A percentile compares a stretch with the other conserved stretches of the same genome.
phyloP scores from a whole-genome alignment of 257 asterid genomes.

The Ligustrum vulgare region DNA sequence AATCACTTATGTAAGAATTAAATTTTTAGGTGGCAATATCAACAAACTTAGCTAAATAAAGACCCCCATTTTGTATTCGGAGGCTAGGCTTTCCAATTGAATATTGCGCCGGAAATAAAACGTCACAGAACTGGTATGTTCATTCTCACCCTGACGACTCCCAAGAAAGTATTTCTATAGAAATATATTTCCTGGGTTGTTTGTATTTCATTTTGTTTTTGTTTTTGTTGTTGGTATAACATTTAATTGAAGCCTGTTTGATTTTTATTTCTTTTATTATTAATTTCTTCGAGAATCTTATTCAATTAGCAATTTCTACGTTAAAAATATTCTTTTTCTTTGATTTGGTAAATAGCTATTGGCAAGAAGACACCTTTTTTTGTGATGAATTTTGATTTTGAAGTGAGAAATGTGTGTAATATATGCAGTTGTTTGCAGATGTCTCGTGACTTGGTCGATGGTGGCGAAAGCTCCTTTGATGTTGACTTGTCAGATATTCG shows the following conservation, averaged over 20 bases:
- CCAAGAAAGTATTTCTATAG: background rate
- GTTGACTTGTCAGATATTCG: slow-evolving; percentile 57
- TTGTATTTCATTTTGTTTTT: background rate
- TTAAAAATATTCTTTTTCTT: background rate
- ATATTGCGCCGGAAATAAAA: background rate
- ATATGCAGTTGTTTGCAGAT: slow-evolving; percentile 42
- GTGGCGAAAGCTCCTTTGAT: slow-evolving; percentile 44
- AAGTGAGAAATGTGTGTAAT: slow-evolving; percentile 2
- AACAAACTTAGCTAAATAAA: background rate
- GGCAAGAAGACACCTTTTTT: background rate
- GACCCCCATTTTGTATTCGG: background rate
- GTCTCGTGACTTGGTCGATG: slow-evolving; percentile 49
- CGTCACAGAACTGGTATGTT: background rate
- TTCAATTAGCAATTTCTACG: background rate
- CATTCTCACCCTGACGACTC: background rate
- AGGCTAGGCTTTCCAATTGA: background rate
- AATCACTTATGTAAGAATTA: no score
- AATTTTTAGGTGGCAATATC: no score
- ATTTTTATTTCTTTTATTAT: background rate
- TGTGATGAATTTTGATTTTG: background rate
- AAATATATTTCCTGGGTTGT: background rate
- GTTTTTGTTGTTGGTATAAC: no score
- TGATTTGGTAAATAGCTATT: background rate
- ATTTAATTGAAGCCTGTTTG: background rate
- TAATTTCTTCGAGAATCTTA: background rate